These are phyloP conservation scores for Penicillium sp. DNA, from an alignment of 2,329 filamentous ascomycete genomes.

Conservation along the genomic window DNA sequence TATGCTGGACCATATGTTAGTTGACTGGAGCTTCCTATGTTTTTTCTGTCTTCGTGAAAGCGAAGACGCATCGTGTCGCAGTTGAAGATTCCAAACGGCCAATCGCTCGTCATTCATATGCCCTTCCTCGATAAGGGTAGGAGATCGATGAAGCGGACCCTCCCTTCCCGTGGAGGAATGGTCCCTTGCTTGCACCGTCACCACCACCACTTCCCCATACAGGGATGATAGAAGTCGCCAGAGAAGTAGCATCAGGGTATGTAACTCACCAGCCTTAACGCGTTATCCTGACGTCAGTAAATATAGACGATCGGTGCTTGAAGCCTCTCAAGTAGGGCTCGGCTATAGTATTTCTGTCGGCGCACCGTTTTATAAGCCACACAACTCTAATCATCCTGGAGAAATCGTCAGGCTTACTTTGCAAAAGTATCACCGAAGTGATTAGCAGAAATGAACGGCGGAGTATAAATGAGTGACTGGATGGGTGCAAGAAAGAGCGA, in stretches of 20 bases:
- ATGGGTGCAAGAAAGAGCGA: constrained; percentile 10
- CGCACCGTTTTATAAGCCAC: constrained; percentile 4
- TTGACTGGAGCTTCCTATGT: neutral
- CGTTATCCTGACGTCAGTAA: constrained; percentile 23
- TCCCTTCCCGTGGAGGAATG: constrained; percentile 17
- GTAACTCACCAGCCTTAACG: constrained; percentile 16
- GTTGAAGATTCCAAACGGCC: constrained; percentile 9
- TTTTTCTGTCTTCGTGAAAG: constrained; percentile 9
- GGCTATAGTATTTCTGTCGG: neutral
- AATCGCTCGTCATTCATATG: constrained; percentile 12
- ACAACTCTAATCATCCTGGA: neutral
- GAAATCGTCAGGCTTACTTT: neutral
- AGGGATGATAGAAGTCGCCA: constrained; percentile 3
- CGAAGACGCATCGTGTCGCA: constrained; percentile 7
- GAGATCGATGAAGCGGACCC: constrained; percentile 12
- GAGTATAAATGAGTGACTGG: constrained; percentile 6
- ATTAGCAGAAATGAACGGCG: neutral
- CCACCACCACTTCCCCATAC: constrained; percentile 2
- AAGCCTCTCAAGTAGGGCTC: constrained; percentile 3
- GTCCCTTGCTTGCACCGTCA: constrained; percentile 19
- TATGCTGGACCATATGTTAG: constrained; percentile 6
- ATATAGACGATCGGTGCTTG: constrained; percentile 12
- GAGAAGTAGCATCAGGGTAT: constrained; percentile 2
- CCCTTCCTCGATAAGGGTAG: constrained; percentile 10
- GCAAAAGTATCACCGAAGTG: neutral